These are phyloP conservation scores for Mycena leptocephala DNA, from an alignment of 768 basidiomycete genomes.

Conservation along the genomic window DNA sequence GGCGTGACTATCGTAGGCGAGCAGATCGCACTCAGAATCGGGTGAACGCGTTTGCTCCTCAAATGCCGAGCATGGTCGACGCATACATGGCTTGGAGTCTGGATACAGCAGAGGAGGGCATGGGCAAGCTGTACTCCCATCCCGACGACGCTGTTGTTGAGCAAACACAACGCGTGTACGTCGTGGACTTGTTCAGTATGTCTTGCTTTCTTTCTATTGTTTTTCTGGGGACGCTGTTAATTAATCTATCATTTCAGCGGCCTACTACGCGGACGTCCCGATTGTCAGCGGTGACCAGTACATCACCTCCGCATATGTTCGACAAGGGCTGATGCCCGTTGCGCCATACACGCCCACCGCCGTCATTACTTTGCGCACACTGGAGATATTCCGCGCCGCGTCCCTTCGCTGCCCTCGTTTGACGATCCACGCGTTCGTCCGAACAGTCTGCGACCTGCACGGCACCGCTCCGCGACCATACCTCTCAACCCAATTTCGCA, in stretches of 20 bases:
- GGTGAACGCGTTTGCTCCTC: not conserved
- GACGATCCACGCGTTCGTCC: conserved; percentile 38
- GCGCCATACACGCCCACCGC: conserved; percentile 17
- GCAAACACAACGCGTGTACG: not conserved
- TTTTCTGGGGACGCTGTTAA: too few species aligned
- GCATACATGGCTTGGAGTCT: not conserved
- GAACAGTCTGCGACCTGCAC: conserved; percentile 38
- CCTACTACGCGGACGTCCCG: not conserved
- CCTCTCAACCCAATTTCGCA: conserved; percentile 38
- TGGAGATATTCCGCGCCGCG: conserved; percentile 20
- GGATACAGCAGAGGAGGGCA: not conserved
- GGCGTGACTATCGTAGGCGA: not conserved
- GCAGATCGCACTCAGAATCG: not conserved
- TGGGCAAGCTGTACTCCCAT: not conserved
- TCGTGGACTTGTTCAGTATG: not conserved
- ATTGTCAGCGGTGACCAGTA: not conserved
- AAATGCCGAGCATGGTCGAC: not conserved
- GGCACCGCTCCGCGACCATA: not conserved
- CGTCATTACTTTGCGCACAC: conserved; percentile 15
- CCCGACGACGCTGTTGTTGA: not conserved
- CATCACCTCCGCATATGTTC: conserved; percentile 22
- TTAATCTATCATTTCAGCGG: not conserved
- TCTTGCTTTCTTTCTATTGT: not conserved
- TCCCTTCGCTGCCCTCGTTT: conserved; percentile 32
- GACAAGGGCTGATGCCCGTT: conserved; percentile 31